Conservation (phyloP, 148 eudicot species). For the Camellia lanceoleosa region DNA sequence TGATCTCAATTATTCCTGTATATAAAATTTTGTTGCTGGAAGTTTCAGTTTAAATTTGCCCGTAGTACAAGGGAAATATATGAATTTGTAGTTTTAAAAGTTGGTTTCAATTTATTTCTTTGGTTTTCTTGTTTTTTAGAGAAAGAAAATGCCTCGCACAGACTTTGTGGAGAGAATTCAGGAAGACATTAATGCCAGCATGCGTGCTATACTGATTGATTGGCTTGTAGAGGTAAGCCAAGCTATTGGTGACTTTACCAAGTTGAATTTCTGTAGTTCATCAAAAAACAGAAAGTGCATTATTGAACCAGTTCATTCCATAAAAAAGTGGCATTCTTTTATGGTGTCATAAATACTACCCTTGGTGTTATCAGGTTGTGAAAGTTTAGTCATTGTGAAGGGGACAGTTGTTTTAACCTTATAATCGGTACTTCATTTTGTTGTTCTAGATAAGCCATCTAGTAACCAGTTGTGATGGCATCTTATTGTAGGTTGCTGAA, state of each 20-base stretch:
- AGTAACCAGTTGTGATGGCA: no score
- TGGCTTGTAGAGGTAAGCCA: constrained; percentile 91
- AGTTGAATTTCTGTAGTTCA: no score
- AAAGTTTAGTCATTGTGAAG: no score
- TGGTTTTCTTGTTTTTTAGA: constrained; percentile 25
- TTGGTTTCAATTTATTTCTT: not conserved
- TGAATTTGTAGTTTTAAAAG: no score
- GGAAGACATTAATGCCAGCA: constrained; percentile 81
- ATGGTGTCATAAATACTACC: no score
- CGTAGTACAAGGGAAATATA: not conserved
- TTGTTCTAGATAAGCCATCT: no score
- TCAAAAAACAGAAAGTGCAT: no score
- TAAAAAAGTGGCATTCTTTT: no score
- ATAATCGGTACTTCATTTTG: not conserved
- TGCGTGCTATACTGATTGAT: constrained; percentile 83
- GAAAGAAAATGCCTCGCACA: constrained; percentile 68
- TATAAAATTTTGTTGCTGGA: no score
- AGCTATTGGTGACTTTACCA: not conserved
- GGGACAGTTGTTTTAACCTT: not conserved
- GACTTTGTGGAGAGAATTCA: constrained; percentile 83
- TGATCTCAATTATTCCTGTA: no score
- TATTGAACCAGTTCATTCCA: no score
- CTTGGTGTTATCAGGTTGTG: no score
- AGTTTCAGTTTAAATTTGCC: not conserved
- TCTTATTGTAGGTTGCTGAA: constrained; percentile 59